A percentile compares a stretch with the other conserved stretches of the same genome.
Conservation (phyloP, 1,284 basidiomycete species). For the Acaromyces ingoldii region DNA sequence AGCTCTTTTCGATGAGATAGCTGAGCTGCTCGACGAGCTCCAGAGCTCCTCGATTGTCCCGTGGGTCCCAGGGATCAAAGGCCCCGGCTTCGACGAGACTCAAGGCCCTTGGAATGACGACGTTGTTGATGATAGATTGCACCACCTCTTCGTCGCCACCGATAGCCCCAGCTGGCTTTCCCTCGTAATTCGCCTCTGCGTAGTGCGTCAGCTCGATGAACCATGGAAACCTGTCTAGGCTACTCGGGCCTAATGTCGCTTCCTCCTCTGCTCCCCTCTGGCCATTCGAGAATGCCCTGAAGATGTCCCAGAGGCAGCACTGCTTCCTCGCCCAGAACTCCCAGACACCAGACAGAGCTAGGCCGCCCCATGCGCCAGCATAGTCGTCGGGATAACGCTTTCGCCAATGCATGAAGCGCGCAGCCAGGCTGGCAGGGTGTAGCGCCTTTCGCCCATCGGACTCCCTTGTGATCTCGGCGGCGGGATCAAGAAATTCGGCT, state of each 20-base stretch:
- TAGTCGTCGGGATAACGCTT: slow-evolving; percentile 34
- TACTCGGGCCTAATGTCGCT: background rate
- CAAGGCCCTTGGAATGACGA: slow-evolving; percentile 23
- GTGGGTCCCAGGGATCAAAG: slow-evolving; percentile 24
- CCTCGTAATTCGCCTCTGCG: background rate
- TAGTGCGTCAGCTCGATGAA: slow-evolving; percentile 6
- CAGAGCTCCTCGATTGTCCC: slow-evolving; percentile 18
- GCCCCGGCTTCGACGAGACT: slow-evolving; percentile 16
- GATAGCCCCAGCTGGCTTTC: background rate
- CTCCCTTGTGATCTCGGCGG: slow-evolving; percentile 2
- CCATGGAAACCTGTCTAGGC: slow-evolving; percentile 13
- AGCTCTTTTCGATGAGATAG: slow-evolving; percentile 16
- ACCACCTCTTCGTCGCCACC: slow-evolving; percentile 43
- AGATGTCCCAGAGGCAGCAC: slow-evolving; percentile 24
- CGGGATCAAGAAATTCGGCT: slow-evolving; percentile 34
- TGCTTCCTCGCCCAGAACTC: slow-evolving; percentile 41
- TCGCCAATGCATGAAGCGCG: slow-evolving; percentile 37
- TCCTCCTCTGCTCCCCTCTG: too few species aligned
- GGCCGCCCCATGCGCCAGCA: slow-evolving; percentile 39
- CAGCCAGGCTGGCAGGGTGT: slow-evolving; percentile 29
- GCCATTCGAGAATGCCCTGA: too few species aligned
- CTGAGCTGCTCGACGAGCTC: slow-evolving; percentile 20
- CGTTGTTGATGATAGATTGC: slow-evolving; percentile 20
- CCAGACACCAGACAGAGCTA: slow-evolving; percentile 41
- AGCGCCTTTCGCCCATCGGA: slow-evolving; percentile 1